Evolutionary conservation across 2,329 filamentous ascomycete species (phyloP).

Genomic region (Ceratocystis ficicola): DNA sequence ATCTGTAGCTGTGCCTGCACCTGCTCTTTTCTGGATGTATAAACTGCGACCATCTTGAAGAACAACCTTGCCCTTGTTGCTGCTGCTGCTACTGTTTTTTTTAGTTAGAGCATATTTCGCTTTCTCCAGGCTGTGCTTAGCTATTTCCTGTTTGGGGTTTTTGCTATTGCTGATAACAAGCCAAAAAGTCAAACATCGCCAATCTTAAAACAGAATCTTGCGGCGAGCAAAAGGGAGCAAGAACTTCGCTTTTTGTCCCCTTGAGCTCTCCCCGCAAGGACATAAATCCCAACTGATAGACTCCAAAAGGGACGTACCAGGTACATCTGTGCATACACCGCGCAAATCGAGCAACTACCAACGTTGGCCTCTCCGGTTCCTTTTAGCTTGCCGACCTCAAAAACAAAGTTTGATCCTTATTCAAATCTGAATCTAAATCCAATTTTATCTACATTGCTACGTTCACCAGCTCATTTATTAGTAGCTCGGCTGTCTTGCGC

Average conservation of each 20-base stretch:
- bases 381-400: not conserved
- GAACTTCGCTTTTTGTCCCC: not conserved
- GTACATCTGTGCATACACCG: constrained; percentile 5
- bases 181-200: constrained; percentile 7
- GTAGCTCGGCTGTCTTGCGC: not conserved
- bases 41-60: not conserved
- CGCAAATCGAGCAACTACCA: not conserved
- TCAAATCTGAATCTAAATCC: not conserved
- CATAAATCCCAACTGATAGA: not conserved
- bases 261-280: not conserved
- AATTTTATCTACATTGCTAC: too few species aligned
- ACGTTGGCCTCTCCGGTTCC: not conserved
- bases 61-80: not conserved
- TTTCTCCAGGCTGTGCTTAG: not conserved
- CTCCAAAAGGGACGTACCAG: not conserved
- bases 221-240: not conserved
- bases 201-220: not conserved
- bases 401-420: not conserved
- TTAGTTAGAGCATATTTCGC: not conserved
- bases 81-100: not conserved
- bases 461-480: not conserved
- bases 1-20: not conserved
- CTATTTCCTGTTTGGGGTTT: not conserved
- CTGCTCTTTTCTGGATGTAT: not conserved
- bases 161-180: not conserved